Evolutionary conservation across 345 rosid genomes (phyloP), one percentile per base, ranked within the genome.

Genomic region (Euphorbia peplus): DNA sequence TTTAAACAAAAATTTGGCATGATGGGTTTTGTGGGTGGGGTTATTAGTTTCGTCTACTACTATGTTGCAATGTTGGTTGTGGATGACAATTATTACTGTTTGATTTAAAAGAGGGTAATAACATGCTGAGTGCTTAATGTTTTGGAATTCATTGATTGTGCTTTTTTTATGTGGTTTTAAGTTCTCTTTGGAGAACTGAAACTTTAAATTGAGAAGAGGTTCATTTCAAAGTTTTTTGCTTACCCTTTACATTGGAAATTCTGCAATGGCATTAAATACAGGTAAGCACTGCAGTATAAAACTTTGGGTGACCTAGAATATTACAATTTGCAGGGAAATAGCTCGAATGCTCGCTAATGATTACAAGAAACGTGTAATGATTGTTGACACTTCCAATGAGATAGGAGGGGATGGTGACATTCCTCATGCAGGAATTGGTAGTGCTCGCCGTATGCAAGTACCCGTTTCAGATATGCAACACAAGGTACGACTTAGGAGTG

Each of bases 351-450:
- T 93, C 61, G 98, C 97, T 60, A 84, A 86, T 86, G 98, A 93
- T 67, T 85, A 78, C 78, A 83, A 79, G 70, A 88, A 93, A 76
- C 85, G 97, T 63, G 97, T 93, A 24, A 88, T 90, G 95, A 90
- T 93, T 72, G 97, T 93, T 79, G 97, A 93, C 60, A 90, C 97
- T 60, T 90, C 95, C 29, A 93, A 86, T 77, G 98, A 93, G 89
- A 93, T 93, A 25, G 97, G 98, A 74, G 98, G 98, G 48, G 96
- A 93, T 86, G 97, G 97, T 60, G 97, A 93, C 84, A 90, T 93
- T 73, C 97, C 97, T 51, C 97, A 93, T 83, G 85, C 90, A 39
- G 95, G 97, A 70, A 93, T 93, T 10, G 97, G 98, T 50, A 83
- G 83, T 78, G 96, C 97, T 74, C 88, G 98, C 39, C 83, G 97